phyloP scores from a whole-genome alignment of 2,329 filamentous ascomycete species.

The Fusarium drepaniforme region DNA sequence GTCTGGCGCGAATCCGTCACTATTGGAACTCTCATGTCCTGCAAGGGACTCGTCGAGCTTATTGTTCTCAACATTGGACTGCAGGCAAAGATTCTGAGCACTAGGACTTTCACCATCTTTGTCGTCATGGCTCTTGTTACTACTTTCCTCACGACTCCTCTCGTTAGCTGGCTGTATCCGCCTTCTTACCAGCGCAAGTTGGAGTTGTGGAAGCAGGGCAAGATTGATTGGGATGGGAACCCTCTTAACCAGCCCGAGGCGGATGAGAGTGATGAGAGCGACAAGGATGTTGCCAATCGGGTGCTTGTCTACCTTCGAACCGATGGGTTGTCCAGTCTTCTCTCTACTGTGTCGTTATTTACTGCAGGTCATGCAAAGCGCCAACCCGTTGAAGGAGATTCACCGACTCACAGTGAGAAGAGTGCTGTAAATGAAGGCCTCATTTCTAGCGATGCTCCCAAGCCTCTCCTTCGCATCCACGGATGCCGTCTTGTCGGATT shows the following conservation, averaged over 20 bases:
- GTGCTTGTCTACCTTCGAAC: constrained; percentile 38
- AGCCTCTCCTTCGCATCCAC: constrained; percentile 57
- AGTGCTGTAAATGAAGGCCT: background rate
- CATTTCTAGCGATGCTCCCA: background rate
- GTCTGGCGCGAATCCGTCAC: constrained; percentile 87
- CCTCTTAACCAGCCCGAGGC: constrained; percentile 23
- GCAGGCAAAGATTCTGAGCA: constrained; percentile 21
- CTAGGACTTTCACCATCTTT: constrained; percentile 90
- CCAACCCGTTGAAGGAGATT: background rate
- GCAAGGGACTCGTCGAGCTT: constrained; percentile 92
- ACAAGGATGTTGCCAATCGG: constrained; percentile 10
- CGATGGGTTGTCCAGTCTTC: constrained; percentile 37
- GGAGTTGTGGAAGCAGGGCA: constrained; percentile 74
- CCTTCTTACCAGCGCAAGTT: constrained; percentile 66
- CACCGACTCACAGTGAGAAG: background rate
- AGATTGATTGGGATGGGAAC: constrained; percentile 84
- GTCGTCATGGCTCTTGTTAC: constrained; percentile 92
- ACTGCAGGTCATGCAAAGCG: constrained; percentile 9
- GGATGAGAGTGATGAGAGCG: background rate
- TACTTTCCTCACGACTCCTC: constrained; percentile 84
- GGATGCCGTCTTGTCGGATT: constrained; percentile 88
- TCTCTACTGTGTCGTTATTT: constrained; percentile 33
- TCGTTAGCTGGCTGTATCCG: constrained; percentile 80
- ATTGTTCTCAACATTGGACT: constrained; percentile 69
- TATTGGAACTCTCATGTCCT: constrained; percentile 93